Base-by-base conservation (phyloP, 163 green algal species). In the Prototheca wickerhamii region DNA sequence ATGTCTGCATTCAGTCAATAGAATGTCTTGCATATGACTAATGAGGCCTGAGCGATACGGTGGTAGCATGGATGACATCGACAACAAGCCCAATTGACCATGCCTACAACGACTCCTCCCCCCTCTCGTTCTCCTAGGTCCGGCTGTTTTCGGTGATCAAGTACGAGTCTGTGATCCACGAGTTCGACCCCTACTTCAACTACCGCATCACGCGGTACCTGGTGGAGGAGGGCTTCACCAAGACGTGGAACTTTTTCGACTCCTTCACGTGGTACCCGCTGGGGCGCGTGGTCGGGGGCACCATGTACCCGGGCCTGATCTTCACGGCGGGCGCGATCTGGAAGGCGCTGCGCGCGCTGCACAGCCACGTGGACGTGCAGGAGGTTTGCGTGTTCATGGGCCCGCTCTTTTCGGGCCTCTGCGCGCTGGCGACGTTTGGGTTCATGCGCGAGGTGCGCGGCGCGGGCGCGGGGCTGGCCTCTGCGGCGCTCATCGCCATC, bases 341-440 rank as follows among this genome's bases (percentile, higher is more conserved):
- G 73, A 84, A 87, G 30, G 54, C 93, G 29, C 77, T 96, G 30
- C 85, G 95, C 55, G 71, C 60, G 12, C 52, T 96, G 28, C 86
- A 92, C 68, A 89, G 96, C 33, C 85, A 86, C 15, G 77, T 96
- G 21, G 69, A 95, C 63, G 78, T 96, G 5, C 89, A 93, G 55
- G 89, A 96, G 79, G 86, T 98, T 7, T 98, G 91, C 68, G 91
- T 98, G 23, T 94, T 97, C 70, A 98, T 88, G 23, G 91, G 87
- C 20, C 91, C 91, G 2, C 72, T 97, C 20, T 98, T 98, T 76
- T 93, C 86, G 20, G 83, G 85, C 0, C 82, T 95, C 51, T 91
- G 82, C 60, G 82, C 90, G 2, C 77, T 95, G 32, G 76, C 91
- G 32, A 87, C 87, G 26, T 98, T 95, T 66, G 73, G 83, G 12